Percentiles rank a stretch among this genome's conserved stretches.
These are phyloP conservation scores for Dactylellina drechsleri DNA, from an alignment of 2,329 filamentous ascomycete species.

Conservation along the genomic window DNA sequence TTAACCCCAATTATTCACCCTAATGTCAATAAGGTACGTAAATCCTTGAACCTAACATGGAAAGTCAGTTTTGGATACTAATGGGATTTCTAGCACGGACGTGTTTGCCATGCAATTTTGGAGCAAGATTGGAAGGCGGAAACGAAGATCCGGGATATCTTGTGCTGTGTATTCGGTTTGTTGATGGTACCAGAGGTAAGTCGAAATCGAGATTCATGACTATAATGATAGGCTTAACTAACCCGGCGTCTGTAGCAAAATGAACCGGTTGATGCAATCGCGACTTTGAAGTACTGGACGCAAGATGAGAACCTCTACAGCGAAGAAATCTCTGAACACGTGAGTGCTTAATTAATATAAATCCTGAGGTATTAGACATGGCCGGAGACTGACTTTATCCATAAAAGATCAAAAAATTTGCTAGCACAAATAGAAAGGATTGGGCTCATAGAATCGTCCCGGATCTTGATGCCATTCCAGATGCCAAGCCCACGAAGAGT, in stretches of 20 bases:
- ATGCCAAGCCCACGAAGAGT: slow-evolving; percentile 31
- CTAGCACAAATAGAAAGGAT: slow-evolving; percentile 39
- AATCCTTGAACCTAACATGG: not conserved
- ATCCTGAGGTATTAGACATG: not conserved
- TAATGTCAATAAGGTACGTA: slow-evolving; percentile 57
- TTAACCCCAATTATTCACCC: slow-evolving; percentile 58
- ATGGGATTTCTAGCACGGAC: slow-evolving; percentile 54
- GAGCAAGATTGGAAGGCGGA: slow-evolving; percentile 56
- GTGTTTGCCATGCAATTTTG: slow-evolving; percentile 58
- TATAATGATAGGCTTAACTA: not conserved
- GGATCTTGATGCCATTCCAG: slow-evolving; percentile 44
- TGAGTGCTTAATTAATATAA: slow-evolving; percentile 19
- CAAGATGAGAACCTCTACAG: slow-evolving; percentile 53
- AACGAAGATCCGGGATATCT: slow-evolving; percentile 55
- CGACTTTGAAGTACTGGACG: slow-evolving; percentile 56
- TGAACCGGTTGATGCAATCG: slow-evolving; percentile 56
- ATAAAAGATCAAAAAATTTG: slow-evolving; percentile 49
- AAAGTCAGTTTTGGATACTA: not conserved
- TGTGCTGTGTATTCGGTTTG: slow-evolving; percentile 57
- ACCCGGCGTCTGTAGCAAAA: slow-evolving; percentile 21
- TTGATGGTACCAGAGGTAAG: slow-evolving; percentile 56
- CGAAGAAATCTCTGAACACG: slow-evolving; percentile 56
- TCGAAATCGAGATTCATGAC: not conserved
- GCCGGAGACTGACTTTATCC: too few species aligned
- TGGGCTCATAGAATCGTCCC: slow-evolving; percentile 49